These are phyloP conservation scores for Rhynchosporium secalis DNA, from an alignment of 2,329 filamentous ascomycete species.

Conservation along the genomic window DNA sequence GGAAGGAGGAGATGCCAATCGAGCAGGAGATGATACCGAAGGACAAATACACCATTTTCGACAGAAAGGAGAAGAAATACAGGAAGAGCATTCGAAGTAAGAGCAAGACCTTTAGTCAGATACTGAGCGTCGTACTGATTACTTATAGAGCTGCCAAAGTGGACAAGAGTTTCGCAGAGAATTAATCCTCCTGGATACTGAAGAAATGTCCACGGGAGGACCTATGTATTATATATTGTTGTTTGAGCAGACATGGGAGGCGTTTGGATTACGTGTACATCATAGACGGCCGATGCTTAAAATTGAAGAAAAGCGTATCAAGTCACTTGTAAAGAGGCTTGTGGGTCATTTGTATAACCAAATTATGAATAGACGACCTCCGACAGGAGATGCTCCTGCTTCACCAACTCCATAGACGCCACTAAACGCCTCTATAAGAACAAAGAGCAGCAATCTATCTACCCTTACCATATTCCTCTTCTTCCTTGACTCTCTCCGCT, in stretches of 20 bases:
- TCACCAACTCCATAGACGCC: conserved; percentile 30
- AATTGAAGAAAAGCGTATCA: background rate
- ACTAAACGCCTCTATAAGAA: conserved; percentile 23
- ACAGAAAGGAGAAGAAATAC: conserved; percentile 92
- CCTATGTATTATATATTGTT: conserved; percentile 30
- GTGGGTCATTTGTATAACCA: conserved; percentile 3
- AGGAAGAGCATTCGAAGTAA: conserved; percentile 96
- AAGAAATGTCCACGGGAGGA: conserved; percentile 16
- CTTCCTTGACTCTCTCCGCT: conserved; percentile 58
- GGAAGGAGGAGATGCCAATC: conserved; percentile 94
- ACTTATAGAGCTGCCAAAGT: conserved; percentile 74
- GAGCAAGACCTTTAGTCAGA: conserved; percentile 38
- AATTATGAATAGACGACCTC: conserved; percentile 7
- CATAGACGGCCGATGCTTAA: conserved; percentile 11
- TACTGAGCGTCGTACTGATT: conserved; percentile 15
- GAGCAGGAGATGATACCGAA: conserved; percentile 93
- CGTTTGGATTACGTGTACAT: conserved; percentile 34
- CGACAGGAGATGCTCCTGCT: background rate
- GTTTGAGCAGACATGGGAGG: conserved; percentile 33
- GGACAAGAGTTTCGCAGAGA: conserved; percentile 93
- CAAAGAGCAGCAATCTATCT: conserved; percentile 43
- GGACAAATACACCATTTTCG: conserved; percentile 98
- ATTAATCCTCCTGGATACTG: conserved; percentile 93
- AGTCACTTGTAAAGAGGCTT: background rate
- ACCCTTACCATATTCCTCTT: conserved; percentile 59